Conservation (phyloP, 306 rosid species). For the Erythrophleum fordii region DNA sequence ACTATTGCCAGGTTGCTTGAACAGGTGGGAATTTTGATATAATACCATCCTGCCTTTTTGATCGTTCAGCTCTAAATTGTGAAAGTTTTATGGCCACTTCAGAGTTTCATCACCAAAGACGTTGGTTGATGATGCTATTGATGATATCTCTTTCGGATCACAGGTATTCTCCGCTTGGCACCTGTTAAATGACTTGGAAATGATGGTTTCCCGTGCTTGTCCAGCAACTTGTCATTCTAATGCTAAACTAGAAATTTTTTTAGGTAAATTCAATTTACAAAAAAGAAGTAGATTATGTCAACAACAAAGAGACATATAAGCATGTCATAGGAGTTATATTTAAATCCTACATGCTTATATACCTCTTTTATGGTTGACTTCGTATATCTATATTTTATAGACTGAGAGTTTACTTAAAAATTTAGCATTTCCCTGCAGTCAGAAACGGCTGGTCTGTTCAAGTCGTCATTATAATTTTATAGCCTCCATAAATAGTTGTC, state of each 20-base stretch:
- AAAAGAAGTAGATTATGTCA: not conserved
- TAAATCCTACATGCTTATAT: not conserved
- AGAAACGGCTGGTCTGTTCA: not conserved
- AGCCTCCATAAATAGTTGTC: not conserved
- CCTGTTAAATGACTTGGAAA: constrained; percentile 22
- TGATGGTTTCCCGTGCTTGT: constrained; percentile 5
- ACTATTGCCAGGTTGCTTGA: constrained; percentile 30
- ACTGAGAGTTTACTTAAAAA: not conserved
- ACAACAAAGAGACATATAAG: not conserved
- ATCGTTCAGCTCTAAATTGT: not conserved
- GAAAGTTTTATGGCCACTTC: constrained; percentile 13
- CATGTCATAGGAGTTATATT: too few relatives aligned
- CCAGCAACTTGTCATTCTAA: not conserved
- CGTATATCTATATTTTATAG: not conserved
- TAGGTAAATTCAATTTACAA: too few relatives aligned
- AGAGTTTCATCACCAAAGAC: constrained; percentile 17
- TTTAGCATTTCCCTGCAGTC: not conserved
- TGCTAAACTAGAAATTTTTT: not conserved
- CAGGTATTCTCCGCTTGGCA: constrained; percentile 27
- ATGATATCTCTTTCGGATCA: constrained; percentile 15
- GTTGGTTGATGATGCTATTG: constrained; percentile 23
- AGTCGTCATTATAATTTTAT: not conserved
- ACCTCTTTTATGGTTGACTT: not conserved
- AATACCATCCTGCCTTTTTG: not conserved
- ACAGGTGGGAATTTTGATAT: constrained; percentile 25